Evolutionary conservation across 1,139 yeast species (phyloP).

Genomic region (Kurtzmaniella quercitrusa): DNA sequence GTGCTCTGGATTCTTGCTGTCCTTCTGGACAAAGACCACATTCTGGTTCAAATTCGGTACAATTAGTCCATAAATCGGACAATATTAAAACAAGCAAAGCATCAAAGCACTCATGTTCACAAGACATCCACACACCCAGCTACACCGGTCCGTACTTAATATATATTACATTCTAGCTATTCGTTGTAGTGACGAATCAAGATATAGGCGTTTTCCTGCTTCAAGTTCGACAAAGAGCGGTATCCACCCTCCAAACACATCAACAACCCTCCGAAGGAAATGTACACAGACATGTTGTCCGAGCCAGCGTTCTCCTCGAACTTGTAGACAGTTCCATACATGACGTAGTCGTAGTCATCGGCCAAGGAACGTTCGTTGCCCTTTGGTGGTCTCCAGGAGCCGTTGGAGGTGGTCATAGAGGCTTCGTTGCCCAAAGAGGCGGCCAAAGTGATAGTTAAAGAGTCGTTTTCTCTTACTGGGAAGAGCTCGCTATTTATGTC

Average conservation of each 20-base stretch:
- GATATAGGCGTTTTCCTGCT: conserved; percentile 91
- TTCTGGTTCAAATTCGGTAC: no score
- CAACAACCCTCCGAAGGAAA: conserved; percentile 92
- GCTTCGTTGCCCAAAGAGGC: conserved; percentile 64
- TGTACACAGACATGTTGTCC: conserved; percentile 78
- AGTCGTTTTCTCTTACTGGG: conserved; percentile 75
- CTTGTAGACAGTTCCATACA: conserved; percentile 97
- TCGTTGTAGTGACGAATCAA: conserved; percentile 71
- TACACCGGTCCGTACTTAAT: neutral
- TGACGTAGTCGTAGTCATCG: conserved; percentile 96
- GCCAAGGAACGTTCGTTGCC: conserved; percentile 82
- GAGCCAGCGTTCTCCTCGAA: conserved; percentile 83
- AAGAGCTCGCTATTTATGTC: conserved; percentile 92
- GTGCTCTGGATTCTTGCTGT: no score
- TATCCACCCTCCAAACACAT: conserved; percentile 95
- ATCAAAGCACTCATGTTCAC: neutral
- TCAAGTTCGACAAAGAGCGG: conserved; percentile 80
- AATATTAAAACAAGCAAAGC: no score
- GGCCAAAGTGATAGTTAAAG: conserved; percentile 85
- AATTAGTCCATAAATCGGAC: no score
- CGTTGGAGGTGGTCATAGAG: conserved; percentile 53
- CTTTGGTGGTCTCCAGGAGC: conserved; percentile 91
- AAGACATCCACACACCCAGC: neutral
- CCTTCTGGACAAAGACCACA: no score
- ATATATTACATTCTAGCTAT: conserved; percentile 3